These are phyloP conservation scores for Xylaria flabelliformis DNA, from an alignment of 495 filamentous ascomycete genomes.

Conservation along the genomic window DNA sequence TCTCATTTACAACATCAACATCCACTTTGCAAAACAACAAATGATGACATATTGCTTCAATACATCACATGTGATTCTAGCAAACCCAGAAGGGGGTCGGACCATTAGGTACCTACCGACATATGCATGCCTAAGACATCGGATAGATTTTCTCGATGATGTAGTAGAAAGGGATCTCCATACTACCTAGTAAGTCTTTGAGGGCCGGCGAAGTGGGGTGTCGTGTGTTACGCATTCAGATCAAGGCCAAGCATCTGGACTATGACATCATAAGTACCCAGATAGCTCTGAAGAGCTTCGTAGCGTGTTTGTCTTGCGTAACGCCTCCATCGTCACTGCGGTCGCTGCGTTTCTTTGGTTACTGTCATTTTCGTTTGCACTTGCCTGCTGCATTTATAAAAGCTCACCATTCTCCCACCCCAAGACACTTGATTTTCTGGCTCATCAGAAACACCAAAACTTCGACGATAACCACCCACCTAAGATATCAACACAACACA, in stretches of 20 bases:
- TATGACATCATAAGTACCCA: conserved; percentile 22
- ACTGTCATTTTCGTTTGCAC: conserved; percentile 6
- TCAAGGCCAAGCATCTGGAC: neutral
- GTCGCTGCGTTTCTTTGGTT: conserved; percentile 18
- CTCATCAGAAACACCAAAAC: neutral
- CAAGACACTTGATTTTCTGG: neutral
- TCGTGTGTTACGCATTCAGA: neutral
- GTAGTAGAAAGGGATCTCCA: neutral
- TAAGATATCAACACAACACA: conserved; percentile 4
- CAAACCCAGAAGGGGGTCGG: neutral
- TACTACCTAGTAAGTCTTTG: neutral
- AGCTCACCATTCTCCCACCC: neutral
- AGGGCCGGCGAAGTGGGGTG: neutral
- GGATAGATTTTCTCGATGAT: neutral
- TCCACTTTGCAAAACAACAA: no score
- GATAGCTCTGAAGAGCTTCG: conserved; percentile 12
- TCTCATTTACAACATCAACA: no score
- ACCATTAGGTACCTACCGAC: neutral
- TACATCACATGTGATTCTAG: conserved; percentile 1
- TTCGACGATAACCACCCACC: neutral
- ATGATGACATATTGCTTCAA: conserved; percentile 11
- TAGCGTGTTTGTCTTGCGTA: conserved; percentile 19
- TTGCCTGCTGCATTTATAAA: conserved; percentile 18
- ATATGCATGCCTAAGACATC: neutral
- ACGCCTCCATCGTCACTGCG: conserved; percentile 24